Conservation (phyloP, 495 filamentous ascomycete genomes). For the Neurospora pannonica region DNA sequence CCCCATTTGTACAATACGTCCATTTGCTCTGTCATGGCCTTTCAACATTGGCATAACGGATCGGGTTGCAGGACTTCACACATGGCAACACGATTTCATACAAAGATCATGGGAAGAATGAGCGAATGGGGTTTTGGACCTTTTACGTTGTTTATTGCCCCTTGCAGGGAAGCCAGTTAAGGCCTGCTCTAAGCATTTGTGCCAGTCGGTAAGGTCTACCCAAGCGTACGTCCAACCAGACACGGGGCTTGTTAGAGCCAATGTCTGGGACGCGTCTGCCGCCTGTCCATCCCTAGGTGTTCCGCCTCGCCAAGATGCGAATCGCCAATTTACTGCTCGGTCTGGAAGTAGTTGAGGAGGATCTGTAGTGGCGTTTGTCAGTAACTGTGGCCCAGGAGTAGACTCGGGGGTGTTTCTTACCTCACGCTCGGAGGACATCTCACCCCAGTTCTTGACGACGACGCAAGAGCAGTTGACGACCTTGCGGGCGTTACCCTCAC, state of each 20-base stretch:
- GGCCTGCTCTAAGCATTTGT: conserved; percentile 20
- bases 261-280: neutral
- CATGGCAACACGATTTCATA: conserved; percentile 5
- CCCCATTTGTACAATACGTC: neutral
- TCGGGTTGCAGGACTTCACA: neutral
- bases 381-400: neutral
- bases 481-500: conserved; percentile 98
- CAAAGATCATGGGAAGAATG: neutral
- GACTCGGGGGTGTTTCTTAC: neutral
- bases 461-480: conserved; percentile 99
- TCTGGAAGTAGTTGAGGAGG: conserved; percentile 99
- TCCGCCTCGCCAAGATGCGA: neutral
- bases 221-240: conserved; percentile 28
- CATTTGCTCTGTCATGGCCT: neutral
- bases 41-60: neutral
- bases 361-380: conserved; percentile 40
- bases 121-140: neutral
- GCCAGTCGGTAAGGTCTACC: conserved; percentile 21
- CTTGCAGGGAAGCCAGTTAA: conserved; percentile 11
- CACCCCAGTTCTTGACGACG: conserved; percentile 98
- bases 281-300: neutral
- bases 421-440: conserved; percentile 89
- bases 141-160: conserved; percentile 16
- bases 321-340: conserved; percentile 44
- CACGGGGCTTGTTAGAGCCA: neutral